phyloP scores from a whole-genome alignment of 1,139 yeast species.

The Groenewaldozyma sp. region DNA sequence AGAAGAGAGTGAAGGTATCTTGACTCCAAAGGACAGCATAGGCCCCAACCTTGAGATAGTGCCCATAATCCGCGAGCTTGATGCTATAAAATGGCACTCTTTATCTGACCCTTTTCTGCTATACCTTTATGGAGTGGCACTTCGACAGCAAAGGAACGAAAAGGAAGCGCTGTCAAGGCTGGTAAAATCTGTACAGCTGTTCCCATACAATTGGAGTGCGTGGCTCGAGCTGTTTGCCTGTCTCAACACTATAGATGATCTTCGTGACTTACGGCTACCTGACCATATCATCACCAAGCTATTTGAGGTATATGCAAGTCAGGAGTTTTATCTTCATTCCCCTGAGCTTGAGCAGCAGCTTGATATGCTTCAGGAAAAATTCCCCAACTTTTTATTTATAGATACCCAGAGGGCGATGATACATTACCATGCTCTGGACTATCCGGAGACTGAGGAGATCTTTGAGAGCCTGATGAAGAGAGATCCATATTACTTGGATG shows the following conservation, averaged over 20 bases:
- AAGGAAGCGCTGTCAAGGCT: slow-evolving; percentile 51
- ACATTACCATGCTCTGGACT: slow-evolving; percentile 73
- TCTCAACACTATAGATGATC: slow-evolving; percentile 52
- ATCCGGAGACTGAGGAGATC: slow-evolving; percentile 64
- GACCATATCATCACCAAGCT: slow-evolving; percentile 40
- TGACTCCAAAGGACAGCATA: slow-evolving; percentile 37
- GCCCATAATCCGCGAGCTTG: slow-evolving; percentile 27
- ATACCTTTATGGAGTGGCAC: slow-evolving; percentile 54
- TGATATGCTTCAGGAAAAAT: slow-evolving; percentile 42
- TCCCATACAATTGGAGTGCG: slow-evolving; percentile 89
- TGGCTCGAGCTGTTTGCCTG: slow-evolving; percentile 79
- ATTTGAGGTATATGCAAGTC: slow-evolving; percentile 61
- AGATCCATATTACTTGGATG: slow-evolving; percentile 89
- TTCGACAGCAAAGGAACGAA: slow-evolving; percentile 52
- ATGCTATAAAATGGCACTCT: slow-evolving; percentile 10
- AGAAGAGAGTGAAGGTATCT: slow-evolving; percentile 62
- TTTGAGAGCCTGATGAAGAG: slow-evolving; percentile 63
- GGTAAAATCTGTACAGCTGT: slow-evolving; percentile 47
- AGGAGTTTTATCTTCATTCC: slow-evolving; percentile 71
- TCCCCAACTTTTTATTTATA: slow-evolving; percentile 67
- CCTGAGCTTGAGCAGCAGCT: slow-evolving; percentile 32
- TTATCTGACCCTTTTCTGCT: slow-evolving; percentile 50
- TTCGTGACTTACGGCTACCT: slow-evolving; percentile 17
- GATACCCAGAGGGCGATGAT: slow-evolving; percentile 75
- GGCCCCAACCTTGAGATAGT: slow-evolving; percentile 29